These are phyloP conservation scores for Porphyra umbilicalis DNA, from an alignment of 31 red algal species.

Conservation along the genomic window DNA sequence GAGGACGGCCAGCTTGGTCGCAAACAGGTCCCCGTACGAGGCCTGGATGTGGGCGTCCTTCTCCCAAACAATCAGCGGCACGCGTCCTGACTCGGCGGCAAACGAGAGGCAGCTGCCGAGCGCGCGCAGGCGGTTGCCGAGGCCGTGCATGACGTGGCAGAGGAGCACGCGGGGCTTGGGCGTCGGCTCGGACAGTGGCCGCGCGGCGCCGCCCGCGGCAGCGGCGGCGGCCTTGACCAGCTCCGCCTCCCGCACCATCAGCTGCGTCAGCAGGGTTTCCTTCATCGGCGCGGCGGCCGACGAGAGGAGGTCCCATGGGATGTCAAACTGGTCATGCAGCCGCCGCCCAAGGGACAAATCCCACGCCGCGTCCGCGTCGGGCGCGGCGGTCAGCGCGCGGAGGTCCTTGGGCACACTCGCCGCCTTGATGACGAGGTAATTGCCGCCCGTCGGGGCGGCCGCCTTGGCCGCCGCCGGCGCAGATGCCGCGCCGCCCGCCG, in stretches of 20 bases:
- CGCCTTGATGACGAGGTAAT: slow-evolving; percentile 27
- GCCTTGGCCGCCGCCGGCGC: not conserved
- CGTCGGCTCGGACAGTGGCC: not conserved
- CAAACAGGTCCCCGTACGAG: slow-evolving; percentile 38
- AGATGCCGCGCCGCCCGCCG: not conserved
- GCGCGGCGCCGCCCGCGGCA: not conserved
- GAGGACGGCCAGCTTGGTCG: slow-evolving; percentile 23
- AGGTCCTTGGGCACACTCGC: slow-evolving; percentile 25
- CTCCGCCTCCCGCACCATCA: slow-evolving; percentile 9
- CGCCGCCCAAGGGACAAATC: slow-evolving; percentile 52
- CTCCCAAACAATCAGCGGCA: slow-evolving; percentile 59
- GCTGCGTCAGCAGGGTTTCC: slow-evolving; percentile 23
- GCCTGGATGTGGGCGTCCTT: slow-evolving; percentile 52
- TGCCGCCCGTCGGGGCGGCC: not conserved
- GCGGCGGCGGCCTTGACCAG: slow-evolving; percentile 1
- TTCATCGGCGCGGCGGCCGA: slow-evolving; percentile 21
- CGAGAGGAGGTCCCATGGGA: slow-evolving; percentile 69
- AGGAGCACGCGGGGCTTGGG: slow-evolving; percentile 28
- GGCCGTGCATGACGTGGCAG: slow-evolving; percentile 59
- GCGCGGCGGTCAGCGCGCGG: slow-evolving; percentile 9
- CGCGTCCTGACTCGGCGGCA: slow-evolving; percentile 24
- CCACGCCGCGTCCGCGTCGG: slow-evolving; percentile 32
- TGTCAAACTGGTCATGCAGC: slow-evolving; percentile 52
- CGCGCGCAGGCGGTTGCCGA: slow-evolving; percentile 68
- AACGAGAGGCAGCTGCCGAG: slow-evolving; percentile 48